phyloP scores from a whole-genome alignment of 192 early-diverging fungal species.

The Ambispora gerdemannii region DNA sequence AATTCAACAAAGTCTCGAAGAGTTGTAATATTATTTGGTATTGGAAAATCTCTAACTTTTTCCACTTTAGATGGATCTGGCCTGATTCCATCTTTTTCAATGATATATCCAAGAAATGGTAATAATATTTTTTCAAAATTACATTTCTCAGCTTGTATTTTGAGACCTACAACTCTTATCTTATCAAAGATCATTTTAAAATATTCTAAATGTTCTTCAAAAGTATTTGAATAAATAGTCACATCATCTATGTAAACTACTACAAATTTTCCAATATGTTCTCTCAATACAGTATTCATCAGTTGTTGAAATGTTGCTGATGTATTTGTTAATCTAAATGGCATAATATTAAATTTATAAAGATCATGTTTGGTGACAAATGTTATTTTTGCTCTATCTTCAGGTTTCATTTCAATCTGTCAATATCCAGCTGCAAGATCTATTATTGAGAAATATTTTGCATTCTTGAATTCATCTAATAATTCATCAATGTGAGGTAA shows the following conservation, averaged over 20 bases:
- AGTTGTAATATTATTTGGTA: too few relatives aligned
- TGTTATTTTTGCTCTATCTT: constrained; percentile 24
- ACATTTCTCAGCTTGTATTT: not conserved
- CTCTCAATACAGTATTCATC: too few relatives aligned
- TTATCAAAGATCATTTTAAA: not conserved
- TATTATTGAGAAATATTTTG: constrained; percentile 27
- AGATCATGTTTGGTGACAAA: constrained; percentile 26
- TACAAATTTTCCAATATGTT: not conserved
- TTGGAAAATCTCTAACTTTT: too few relatives aligned
- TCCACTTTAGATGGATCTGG: too few relatives aligned
- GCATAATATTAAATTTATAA: constrained; percentile 28
- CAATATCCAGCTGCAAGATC: constrained; percentile 31
- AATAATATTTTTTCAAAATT: not conserved
- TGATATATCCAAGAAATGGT: too few relatives aligned
- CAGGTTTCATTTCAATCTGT: constrained; percentile 3
- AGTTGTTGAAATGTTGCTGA: too few relatives aligned
- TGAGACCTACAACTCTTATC: not conserved
- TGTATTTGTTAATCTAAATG: constrained; percentile 37
- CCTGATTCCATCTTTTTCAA: too few relatives aligned
- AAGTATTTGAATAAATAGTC: constrained; percentile 29
- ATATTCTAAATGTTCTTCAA: constrained; percentile 30
- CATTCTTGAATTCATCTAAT: not conserved
- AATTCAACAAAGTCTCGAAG: too few relatives aligned
- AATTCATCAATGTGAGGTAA: constrained; percentile 41
- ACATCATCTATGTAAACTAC: constrained; percentile 41